phyloP scores from a whole-genome alignment of 106 monocot species.

The Allium sativum region DNA sequence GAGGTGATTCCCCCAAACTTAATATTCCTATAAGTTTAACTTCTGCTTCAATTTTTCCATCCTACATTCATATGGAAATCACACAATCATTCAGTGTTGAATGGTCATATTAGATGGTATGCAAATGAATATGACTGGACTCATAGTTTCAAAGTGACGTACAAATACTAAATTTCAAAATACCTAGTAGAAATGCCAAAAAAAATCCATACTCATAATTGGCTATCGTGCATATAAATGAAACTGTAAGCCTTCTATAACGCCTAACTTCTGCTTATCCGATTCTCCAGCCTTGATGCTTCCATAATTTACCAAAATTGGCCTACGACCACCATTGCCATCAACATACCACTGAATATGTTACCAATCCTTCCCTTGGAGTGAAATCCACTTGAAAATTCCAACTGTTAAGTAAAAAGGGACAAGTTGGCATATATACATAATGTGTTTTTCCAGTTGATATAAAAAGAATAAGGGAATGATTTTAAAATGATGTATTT shows the following conservation, averaged over 20 bases:
- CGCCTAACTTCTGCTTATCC: constrained; percentile 91
- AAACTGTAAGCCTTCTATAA: constrained; percentile 84
- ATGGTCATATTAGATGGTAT: background rate
- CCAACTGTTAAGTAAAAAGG: too few relatives aligned
- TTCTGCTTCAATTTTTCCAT: constrained; percentile 98
- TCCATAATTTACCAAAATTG: constrained; percentile 93
- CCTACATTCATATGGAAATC: constrained; percentile 31
- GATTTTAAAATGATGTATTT: too few relatives aligned
- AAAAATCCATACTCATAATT: constrained; percentile 98
- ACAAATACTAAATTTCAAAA: background rate
- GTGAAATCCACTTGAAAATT: constrained; percentile 93
- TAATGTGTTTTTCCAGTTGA: too few relatives aligned
- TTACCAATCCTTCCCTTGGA: constrained; percentile 87
- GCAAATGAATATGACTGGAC: background rate
- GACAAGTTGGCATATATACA: too few relatives aligned
- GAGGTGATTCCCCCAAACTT: constrained; percentile 76
- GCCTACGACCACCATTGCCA: constrained; percentile 80
- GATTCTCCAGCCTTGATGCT: constrained; percentile 99
- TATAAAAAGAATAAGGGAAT: too few relatives aligned
- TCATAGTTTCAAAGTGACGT: background rate
- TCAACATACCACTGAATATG: constrained; percentile 97
- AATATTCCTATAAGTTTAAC: constrained; percentile 93
- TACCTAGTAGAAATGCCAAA: constrained; percentile 98
- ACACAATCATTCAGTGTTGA: background rate
- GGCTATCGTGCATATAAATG: constrained; percentile 95